Conservation (phyloP, 208 protist species). For the Willaertia magna region DNA sequence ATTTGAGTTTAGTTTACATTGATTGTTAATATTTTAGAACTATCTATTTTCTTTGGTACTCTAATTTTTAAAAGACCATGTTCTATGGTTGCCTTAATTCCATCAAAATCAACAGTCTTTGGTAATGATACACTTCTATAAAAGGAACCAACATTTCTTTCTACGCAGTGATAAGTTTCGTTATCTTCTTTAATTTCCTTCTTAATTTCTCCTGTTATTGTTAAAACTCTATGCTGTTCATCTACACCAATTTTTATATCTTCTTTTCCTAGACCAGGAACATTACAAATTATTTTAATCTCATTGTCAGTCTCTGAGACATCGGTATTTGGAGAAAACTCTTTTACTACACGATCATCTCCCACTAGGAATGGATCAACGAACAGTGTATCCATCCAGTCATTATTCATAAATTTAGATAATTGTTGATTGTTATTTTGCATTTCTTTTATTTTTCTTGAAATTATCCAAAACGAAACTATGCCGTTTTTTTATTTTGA, state of each 20-base stretch:
- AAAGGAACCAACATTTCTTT: constrained; percentile 4
- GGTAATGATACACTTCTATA: background rate
- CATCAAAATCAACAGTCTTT: background rate
- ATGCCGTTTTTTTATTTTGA: no score
- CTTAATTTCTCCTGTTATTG: constrained; percentile 6
- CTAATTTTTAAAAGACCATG: constrained; percentile 6
- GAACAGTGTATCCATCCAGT: no score
- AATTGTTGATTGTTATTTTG: no score
- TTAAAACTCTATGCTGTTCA: background rate
- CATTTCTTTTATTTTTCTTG: no score
- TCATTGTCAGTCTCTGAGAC: background rate
- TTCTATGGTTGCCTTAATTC: constrained; percentile 10
- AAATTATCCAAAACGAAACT: no score
- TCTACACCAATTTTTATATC: constrained; percentile 8
- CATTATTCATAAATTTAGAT: no score
- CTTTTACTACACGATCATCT: no score
- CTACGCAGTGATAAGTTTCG: background rate
- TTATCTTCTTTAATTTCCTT: background rate
- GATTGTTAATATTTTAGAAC: no score
- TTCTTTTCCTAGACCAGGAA: constrained; percentile 11
- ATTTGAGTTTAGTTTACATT: no score
- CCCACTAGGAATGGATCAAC: no score
- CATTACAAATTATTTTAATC: background rate
- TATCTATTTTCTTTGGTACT: no score
- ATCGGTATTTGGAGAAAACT: background rate